These are phyloP conservation scores for Hirschioporus abietinus DNA, from an alignment of 768 basidiomycete genomes.

Conservation along the genomic window DNA sequence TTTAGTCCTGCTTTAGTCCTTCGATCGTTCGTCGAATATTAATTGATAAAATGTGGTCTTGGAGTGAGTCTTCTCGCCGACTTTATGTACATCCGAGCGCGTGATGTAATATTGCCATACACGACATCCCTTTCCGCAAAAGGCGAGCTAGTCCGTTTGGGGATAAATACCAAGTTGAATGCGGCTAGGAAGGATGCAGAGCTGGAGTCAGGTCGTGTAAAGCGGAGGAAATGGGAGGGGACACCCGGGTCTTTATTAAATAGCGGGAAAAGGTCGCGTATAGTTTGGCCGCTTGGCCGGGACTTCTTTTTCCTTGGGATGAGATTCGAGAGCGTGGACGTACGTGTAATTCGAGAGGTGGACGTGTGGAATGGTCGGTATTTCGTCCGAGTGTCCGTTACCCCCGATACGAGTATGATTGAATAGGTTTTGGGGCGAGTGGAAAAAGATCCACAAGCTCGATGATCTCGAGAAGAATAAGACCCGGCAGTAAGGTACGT, in stretches of 20 bases:
- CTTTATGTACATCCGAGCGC: not conserved
- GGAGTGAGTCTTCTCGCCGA: not conserved
- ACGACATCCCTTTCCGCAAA: not conserved
- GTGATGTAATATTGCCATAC: not conserved
- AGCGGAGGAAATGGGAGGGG: not conserved
- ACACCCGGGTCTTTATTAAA: not conserved
- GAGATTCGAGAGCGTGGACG: not conserved
- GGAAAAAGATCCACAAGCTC: too few relatives aligned
- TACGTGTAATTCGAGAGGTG: not conserved
- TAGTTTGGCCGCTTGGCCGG: not conserved
- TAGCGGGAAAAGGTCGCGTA: not conserved
- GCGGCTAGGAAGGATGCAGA: not conserved
- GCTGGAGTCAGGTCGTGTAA: too few relatives aligned
- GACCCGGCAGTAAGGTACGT: too few relatives aligned
- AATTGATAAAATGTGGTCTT: not conserved
- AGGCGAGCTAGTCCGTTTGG: not conserved
- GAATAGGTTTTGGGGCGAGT: too few relatives aligned
- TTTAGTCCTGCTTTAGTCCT: not conserved
- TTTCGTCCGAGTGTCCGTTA: not conserved
- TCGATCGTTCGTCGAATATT: not conserved
- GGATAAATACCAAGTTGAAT: not conserved
- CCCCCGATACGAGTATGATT: not conserved
- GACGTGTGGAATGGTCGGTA: not conserved
- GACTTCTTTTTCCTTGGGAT: not conserved
- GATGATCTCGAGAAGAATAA: too few relatives aligned